Evolutionary conservation across 2,329 filamentous ascomycete genomes (phyloP).

Genomic region (Aurifilum marmelostoma): DNA sequence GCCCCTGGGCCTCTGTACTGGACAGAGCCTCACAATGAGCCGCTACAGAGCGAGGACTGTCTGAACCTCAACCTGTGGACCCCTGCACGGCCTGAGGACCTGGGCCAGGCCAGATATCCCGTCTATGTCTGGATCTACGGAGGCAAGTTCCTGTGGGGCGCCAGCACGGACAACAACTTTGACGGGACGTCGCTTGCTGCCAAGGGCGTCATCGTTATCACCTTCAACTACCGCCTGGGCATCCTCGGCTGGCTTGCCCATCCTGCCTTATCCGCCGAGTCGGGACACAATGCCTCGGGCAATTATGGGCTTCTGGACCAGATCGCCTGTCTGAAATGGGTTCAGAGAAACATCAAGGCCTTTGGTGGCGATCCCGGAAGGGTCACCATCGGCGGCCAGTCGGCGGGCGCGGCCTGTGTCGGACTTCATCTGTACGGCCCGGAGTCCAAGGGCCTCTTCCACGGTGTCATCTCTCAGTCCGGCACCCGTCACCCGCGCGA

Average conservation of each 20-base stretch:
- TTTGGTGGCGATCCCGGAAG: slow-evolving; percentile 15
- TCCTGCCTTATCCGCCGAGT: neutral
- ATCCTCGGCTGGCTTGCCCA: slow-evolving; percentile 13
- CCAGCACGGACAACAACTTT: slow-evolving; percentile 1
- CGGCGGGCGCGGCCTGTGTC: slow-evolving; percentile 1
- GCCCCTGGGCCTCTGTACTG: slow-evolving; percentile 33
- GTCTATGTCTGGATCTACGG: slow-evolving; percentile 13
- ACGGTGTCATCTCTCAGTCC: slow-evolving; percentile 9
- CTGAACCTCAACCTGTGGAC: slow-evolving; percentile 69
- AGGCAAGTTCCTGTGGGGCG: slow-evolving; percentile 12
- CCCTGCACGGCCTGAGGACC: slow-evolving; percentile 52
- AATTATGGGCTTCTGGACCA: slow-evolving; percentile 17
- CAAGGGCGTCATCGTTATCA: slow-evolving; percentile 6
- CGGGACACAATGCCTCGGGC: slow-evolving; percentile 14
- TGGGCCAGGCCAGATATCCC: slow-evolving; percentile 1
- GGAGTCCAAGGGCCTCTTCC: slow-evolving; percentile 12
- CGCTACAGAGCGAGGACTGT: slow-evolving; percentile 61
- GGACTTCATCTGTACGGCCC: slow-evolving; percentile 14
- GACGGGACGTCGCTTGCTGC: slow-evolving; percentile 4
- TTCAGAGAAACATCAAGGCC: slow-evolving; percentile 9
- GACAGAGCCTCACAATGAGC: slow-evolving; percentile 11
- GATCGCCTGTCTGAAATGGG: slow-evolving; percentile 10
- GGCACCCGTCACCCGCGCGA: slow-evolving; percentile 8
- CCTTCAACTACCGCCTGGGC: slow-evolving; percentile 18
- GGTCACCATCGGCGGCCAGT: slow-evolving; percentile 12